Evolutionary conservation across 805 yeast species (phyloP).

Genomic region (Ascoidea rubescens): DNA sequence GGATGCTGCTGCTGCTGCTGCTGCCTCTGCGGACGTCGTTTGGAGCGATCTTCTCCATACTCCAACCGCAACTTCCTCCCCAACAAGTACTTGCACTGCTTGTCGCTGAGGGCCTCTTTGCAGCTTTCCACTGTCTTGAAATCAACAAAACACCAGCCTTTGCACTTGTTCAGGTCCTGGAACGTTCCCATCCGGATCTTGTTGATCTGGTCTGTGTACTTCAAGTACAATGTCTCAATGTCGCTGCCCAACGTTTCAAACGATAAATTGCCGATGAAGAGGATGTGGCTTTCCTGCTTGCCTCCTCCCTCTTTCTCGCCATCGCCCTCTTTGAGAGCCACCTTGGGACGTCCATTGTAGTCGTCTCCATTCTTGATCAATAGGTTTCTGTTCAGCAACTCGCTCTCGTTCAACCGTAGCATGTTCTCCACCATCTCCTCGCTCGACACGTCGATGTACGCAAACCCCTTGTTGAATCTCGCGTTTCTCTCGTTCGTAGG

Average conservation of each 20-base stretch:
- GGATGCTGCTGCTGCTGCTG: too few species aligned
- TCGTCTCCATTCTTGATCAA: slow-evolving; percentile 72
- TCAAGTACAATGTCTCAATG: too few species aligned
- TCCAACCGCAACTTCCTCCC: slow-evolving; percentile 18
- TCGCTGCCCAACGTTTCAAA: slow-evolving; percentile 33
- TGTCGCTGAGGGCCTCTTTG: slow-evolving; percentile 67
- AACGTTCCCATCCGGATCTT: slow-evolving; percentile 95
- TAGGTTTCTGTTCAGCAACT: slow-evolving; percentile 72
- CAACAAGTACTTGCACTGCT: slow-evolving; percentile 46
- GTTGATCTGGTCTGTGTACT: slow-evolving; percentile 49
- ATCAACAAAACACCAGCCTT: slow-evolving; percentile 90
- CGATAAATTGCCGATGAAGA: slow-evolving; percentile 87
- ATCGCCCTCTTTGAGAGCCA: not conserved
- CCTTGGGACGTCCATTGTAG: slow-evolving; percentile 72
- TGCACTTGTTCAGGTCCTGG: slow-evolving; percentile 91
- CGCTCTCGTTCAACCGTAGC: slow-evolving; percentile 52
- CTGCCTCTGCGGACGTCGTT: too few species aligned
- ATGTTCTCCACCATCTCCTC: slow-evolving; percentile 47
- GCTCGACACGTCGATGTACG: slow-evolving; percentile 70
- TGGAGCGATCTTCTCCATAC: too few species aligned
- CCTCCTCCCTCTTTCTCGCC: slow-evolving; percentile 18
- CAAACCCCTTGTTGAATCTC: slow-evolving; percentile 66
- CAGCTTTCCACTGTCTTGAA: slow-evolving; percentile 73
- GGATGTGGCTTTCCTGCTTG: slow-evolving; percentile 45
- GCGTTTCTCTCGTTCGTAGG: slow-evolving; percentile 51